A percentile compares a stretch with the other conserved stretches of the same genome.
Evolutionary conservation across 352 stramenopile genomes (phyloP).

Genomic region (Phytopythium montanum): DNA sequence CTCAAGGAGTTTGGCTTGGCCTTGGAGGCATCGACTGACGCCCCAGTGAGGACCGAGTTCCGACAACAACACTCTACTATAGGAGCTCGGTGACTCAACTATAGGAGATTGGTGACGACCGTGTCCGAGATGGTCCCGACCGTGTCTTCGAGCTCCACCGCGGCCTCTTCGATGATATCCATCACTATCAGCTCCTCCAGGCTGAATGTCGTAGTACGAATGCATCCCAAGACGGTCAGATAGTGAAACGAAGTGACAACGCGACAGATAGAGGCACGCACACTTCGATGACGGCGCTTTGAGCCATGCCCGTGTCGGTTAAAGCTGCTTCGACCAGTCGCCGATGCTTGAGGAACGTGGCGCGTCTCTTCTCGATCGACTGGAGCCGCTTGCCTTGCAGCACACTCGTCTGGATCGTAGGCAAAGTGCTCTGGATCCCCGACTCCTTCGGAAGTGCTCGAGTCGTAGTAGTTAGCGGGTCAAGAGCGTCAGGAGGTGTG

Average conservation of each 20-base stretch:
- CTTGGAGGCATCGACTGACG: not conserved
- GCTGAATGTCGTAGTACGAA: slow-evolving; percentile 12
- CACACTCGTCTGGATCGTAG: slow-evolving; percentile 8
- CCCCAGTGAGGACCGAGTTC: slow-evolving; percentile 5
- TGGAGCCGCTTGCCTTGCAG: slow-evolving; percentile 16
- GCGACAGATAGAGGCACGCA: slow-evolving; percentile 16
- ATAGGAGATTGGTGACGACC: slow-evolving; percentile 28
- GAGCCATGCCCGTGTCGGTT: slow-evolving; percentile 48
- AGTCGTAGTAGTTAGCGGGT: not conserved
- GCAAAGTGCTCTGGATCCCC: not conserved
- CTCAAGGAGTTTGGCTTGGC: not conserved
- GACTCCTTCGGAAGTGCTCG: not conserved
- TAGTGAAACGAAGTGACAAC: too few species aligned
- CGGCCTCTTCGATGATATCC: slow-evolving; percentile 35
- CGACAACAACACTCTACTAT: not conserved
- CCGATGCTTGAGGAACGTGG: slow-evolving; percentile 50
- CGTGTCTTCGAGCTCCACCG: slow-evolving; percentile 30
- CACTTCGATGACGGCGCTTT: slow-evolving; percentile 62
- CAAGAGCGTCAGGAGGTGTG: not conserved
- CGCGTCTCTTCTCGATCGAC: slow-evolving; percentile 44
- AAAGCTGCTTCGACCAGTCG: slow-evolving; percentile 53
- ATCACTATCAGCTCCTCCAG: slow-evolving; percentile 41
- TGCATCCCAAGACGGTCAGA: not conserved
- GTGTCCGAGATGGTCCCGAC: slow-evolving; percentile 36
- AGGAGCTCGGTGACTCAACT: slow-evolving; percentile 3